Evolutionary conservation across 257 asterid species (phyloP).

Genomic region (Ligustrum vulgare): DNA sequence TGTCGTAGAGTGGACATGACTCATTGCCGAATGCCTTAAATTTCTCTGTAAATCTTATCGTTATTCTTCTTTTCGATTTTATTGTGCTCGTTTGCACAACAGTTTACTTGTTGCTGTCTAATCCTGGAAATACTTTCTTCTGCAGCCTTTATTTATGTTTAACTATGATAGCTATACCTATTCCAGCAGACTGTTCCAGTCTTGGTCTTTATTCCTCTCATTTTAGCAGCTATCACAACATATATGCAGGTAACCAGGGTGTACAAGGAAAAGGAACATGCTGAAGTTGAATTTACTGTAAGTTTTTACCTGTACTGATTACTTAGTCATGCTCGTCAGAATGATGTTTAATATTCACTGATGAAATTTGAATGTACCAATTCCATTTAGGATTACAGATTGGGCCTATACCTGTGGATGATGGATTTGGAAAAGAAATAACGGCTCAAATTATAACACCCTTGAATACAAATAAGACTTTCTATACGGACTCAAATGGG

Average conservation of each 20-base stretch:
- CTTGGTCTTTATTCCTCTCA: conserved; percentile 9
- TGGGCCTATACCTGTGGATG: conserved; percentile 67
- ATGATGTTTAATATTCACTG: conserved; percentile 18
- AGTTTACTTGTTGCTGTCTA: not conserved
- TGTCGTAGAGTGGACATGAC: too few relatives aligned
- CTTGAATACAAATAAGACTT: conserved; percentile 62
- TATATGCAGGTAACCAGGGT: conserved; percentile 59
- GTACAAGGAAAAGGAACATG: conserved; percentile 60
- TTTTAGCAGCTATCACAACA: conserved; percentile 30
- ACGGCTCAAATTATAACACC: conserved; percentile 58
- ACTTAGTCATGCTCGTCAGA: conserved; percentile 5
- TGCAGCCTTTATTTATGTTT: not conserved
- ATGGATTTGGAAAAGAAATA: conserved; percentile 78
- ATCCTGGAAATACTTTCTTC: conserved; percentile 4
- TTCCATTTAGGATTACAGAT: conserved; percentile 35
- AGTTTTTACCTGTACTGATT: conserved; percentile 26
- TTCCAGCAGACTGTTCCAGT: conserved; percentile 13
- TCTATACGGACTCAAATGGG: conserved; percentile 84
- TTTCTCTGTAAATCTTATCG: too few relatives aligned
- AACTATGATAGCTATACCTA: not conserved
- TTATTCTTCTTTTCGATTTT: too few relatives aligned
- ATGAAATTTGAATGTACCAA: conserved; percentile 18
- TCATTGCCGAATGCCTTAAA: too few relatives aligned
- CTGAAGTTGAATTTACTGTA: conserved; percentile 62
- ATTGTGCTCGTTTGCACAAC: too few relatives aligned